Base-by-base conservation (phyloP, 257 asterid species). In the Primulina huaijiensis region DNA sequence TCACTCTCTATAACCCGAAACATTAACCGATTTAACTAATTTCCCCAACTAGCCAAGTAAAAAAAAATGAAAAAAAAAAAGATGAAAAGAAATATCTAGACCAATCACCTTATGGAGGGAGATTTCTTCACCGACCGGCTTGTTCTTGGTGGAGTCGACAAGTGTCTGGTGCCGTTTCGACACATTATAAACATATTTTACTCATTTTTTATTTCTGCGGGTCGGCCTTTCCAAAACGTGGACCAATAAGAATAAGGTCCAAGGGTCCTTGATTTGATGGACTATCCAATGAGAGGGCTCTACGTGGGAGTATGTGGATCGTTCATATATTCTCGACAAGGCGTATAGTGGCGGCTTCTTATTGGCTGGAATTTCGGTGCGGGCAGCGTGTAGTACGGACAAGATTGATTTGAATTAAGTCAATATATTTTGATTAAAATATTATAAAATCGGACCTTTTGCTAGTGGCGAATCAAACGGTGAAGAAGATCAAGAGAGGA, bases 121-220 rank as follows among this genome's bases (percentile, higher is more conserved):
- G 77, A 68, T 88, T 82, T 81, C 86, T 81, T 82, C 92, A 82
- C 84, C 83, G 82, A 78, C 72, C 16, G 20, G 80, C 67, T 68
- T 73, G 64, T 69, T 23, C 25, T 23, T 73, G 92, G 82, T 82
- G 83, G 90, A 75, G 75, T 69, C 86, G 96, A 86, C 97, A 90
- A 85, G 96, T 90, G 98, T 83, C 97, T 50, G 1, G 2, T 50
- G 20, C 56, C 56, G n/a, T 43, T 43, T 43, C 53, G 20, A 16
- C 53, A 43, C 56, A 20, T 50, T 78, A 78, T 84, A 80, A 79
- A 29, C 55, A 38, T 9, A 53, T 61, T 43, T 62, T 64, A 43
- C 35, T 7, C 43, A 65, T 55, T 74, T 25, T 73, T 80, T 53
- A 52, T 66, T 71, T 55, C 50, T 23, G 11, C 65, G 75, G 70